Conservation (phyloP, 148 eudicot species). For the Rhododendron kiyosumense region DNA sequence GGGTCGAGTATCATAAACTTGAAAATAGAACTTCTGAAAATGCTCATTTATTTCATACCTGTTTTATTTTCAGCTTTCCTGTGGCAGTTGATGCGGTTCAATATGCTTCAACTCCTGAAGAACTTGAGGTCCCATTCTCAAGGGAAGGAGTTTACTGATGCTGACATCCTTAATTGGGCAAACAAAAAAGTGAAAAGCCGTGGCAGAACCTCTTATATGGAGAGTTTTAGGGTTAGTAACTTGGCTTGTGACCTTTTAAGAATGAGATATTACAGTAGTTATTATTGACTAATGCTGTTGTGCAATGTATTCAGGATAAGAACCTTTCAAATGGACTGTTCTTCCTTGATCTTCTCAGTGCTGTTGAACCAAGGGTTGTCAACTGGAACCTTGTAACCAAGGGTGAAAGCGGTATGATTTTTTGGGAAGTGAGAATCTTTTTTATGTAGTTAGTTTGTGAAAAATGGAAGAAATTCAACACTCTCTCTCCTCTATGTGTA, state of each 20-base stretch:
- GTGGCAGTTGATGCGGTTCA: constrained; percentile 93
- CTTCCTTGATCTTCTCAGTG: constrained; percentile 85
- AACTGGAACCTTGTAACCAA: constrained; percentile 82
- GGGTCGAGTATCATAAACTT: background rate
- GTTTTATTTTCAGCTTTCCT: constrained; percentile 56
- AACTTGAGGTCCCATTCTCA: constrained; percentile 70
- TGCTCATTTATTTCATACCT: background rate
- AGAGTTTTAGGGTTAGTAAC: constrained; percentile 65
- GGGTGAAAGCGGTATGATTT: constrained; percentile 67
- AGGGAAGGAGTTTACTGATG: constrained; percentile 83
- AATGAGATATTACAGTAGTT: background rate
- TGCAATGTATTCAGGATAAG: constrained; percentile 45
- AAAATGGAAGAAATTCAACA: background rate
- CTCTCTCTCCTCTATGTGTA: background rate
- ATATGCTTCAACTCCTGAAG: constrained; percentile 80
- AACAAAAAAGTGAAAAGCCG: constrained; percentile 64
- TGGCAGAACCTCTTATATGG: constrained; percentile 61
- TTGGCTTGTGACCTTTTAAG: background rate
- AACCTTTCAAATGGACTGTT: constrained; percentile 71
- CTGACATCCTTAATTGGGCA: constrained; percentile 84
- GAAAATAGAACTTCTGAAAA: background rate
- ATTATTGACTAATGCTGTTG: background rate
- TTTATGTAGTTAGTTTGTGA: background rate
- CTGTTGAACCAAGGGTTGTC: constrained; percentile 89
- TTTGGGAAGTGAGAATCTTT: background rate